These are phyloP conservation scores for Hansenula sp. DNA, from an alignment of 1,139 yeast species.

Conservation along the genomic window DNA sequence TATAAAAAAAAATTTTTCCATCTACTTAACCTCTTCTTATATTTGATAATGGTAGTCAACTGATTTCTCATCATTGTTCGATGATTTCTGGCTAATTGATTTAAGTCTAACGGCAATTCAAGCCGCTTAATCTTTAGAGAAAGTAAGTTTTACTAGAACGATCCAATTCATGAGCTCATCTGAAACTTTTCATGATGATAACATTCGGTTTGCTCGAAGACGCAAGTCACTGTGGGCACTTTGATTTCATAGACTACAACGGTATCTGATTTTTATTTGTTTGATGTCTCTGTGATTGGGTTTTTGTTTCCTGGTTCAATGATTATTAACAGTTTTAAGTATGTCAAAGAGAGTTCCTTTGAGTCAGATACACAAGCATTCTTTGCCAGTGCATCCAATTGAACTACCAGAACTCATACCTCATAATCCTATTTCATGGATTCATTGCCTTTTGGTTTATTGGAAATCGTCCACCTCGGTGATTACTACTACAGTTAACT, in stretches of 20 bases:
- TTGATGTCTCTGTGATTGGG: slow-evolving; percentile 21
- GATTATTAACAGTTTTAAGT: slow-evolving; percentile 22
- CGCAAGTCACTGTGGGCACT: slow-evolving; percentile 63
- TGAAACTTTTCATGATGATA: slow-evolving; percentile 37
- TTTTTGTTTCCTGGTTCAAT: no score
- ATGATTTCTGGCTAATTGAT: background rate
- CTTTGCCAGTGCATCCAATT: slow-evolving; percentile 36
- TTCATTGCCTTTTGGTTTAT: slow-evolving; percentile 36
- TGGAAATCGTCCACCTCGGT: slow-evolving; percentile 13
- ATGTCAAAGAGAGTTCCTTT: slow-evolving; percentile 29
- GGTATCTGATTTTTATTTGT: slow-evolving; percentile 77
- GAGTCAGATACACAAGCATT: slow-evolving; percentile 27
- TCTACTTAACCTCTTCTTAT: background rate
- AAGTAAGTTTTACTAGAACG: background rate
- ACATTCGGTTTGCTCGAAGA: slow-evolving; percentile 50
- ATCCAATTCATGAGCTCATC: background rate
- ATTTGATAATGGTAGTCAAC: background rate
- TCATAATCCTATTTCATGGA: slow-evolving; percentile 62
- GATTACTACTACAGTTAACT: slow-evolving; percentile 11
- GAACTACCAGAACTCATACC: slow-evolving; percentile 43
- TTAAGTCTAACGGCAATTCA: background rate
- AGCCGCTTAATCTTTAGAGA: background rate
- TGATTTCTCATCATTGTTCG: background rate
- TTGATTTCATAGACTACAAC: slow-evolving; percentile 95
- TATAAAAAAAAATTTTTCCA: background rate